These are phyloP conservation scores for Diplodia corticola DNA, from an alignment of 2,329 filamentous ascomycete species.

Conservation along the genomic window DNA sequence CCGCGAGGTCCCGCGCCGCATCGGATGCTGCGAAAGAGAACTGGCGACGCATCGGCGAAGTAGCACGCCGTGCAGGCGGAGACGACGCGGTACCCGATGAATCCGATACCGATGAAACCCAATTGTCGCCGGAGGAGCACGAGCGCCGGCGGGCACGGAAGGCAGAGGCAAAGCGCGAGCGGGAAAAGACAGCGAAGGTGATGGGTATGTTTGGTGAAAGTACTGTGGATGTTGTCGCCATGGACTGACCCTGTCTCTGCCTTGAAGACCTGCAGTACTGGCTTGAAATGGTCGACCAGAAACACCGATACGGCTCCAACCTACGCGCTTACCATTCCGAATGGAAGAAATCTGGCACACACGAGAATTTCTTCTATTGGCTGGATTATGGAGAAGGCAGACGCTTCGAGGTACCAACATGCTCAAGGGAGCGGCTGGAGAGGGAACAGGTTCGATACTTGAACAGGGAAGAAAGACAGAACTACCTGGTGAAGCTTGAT, in stretches of 20 bases:
- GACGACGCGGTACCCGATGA: conserved; percentile 59
- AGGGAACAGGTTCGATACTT: conserved; percentile 81
- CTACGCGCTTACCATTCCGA: conserved; percentile 77
- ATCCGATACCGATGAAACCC: conserved; percentile 48
- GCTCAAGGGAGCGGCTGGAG: conserved; percentile 73
- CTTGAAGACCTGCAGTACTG: conserved; percentile 72
- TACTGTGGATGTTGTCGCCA: not conserved
- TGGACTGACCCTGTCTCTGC: conserved; percentile 58
- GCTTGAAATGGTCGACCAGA: conserved; percentile 78
- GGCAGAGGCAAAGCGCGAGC: conserved; percentile 55
- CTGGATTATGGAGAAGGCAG: conserved; percentile 78
- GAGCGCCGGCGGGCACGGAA: conserved; percentile 38
- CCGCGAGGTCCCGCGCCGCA: conserved; percentile 30
- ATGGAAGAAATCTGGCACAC: conserved; percentile 76
- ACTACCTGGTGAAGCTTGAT: conserved; percentile 79
- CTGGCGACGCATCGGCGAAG: conserved; percentile 72
- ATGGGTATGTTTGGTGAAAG: not conserved
- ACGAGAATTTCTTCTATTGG: conserved; percentile 94
- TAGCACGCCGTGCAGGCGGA: conserved; percentile 70
- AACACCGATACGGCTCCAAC: conserved; percentile 86
- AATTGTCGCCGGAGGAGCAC: conserved; percentile 38
- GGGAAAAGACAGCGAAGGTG: conserved; percentile 64
- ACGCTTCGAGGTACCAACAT: conserved; percentile 66
- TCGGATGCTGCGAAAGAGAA: conserved; percentile 60
- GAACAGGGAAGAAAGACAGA: conserved; percentile 74